Percentiles rank a stretch among this genome's conserved stretches.
Evolutionary conservation across 139 green algal genomes (phyloP).

Genomic region (Asterochloris erici): DNA sequence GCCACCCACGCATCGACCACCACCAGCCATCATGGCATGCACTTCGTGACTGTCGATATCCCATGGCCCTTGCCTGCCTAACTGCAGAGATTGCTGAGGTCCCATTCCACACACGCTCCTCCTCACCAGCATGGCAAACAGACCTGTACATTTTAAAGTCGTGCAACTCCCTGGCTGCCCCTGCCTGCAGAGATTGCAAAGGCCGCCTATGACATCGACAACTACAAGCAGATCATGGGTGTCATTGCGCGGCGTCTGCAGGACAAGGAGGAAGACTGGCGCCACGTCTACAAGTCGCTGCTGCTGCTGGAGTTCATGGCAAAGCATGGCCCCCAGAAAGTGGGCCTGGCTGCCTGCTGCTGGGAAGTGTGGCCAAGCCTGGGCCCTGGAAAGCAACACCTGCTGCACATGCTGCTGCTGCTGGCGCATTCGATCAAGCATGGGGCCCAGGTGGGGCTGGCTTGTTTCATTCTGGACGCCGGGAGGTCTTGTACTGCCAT

Average conservation of each 20-base stretch:
- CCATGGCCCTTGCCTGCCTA: too few species aligned
- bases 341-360: background rate
- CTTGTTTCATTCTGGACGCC: too few species aligned
- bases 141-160: background rate
- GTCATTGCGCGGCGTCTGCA: slow-evolving; percentile 70
- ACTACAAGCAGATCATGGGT: slow-evolving; percentile 81
- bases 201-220: slow-evolving; percentile 61
- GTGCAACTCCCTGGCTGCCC: background rate
- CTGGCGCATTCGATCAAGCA: background rate
- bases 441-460: too few species aligned
- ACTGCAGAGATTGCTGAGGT: background rate
- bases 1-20: too few species aligned
- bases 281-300: slow-evolving; percentile 90
- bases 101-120: background rate
- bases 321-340: slow-evolving; percentile 75
- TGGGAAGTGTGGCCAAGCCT: background rate
- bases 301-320: slow-evolving; percentile 85
- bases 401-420: background rate
- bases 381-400: too few species aligned
- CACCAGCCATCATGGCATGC: too few species aligned
- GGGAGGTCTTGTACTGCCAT: too few species aligned
- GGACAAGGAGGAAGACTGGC: slow-evolving; percentile 79
- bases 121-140: background rate
- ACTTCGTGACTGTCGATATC: too few species aligned
- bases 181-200: slow-evolving; percentile 72